Conservation (phyloP, 2,329 filamentous ascomycete genomes). For the Arthrobotrys iridis region DNA sequence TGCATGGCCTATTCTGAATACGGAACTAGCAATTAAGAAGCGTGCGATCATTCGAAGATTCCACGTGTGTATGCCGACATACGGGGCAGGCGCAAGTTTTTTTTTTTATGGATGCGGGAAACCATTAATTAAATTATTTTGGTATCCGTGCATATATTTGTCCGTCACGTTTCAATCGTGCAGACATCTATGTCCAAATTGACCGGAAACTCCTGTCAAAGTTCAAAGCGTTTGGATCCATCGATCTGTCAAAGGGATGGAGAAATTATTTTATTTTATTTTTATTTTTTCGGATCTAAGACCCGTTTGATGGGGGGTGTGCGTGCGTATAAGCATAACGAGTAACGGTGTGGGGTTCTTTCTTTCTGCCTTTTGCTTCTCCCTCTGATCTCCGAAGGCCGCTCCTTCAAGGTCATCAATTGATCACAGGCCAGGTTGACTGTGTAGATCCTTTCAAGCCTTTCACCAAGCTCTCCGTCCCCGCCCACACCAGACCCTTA, state of each 20-base stretch:
- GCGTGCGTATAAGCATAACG: neutral
- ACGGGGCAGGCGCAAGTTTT: neutral
- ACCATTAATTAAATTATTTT: too few relatives aligned
- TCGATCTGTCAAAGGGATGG: neutral
- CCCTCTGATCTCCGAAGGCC: neutral
- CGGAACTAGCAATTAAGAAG: neutral
- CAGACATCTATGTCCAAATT: too few relatives aligned
- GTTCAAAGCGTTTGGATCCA: neutral
- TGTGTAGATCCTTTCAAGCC: conserved; percentile 28
- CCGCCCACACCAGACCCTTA: conserved; percentile 14
- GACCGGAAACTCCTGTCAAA: neutral
- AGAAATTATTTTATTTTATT: too few relatives aligned
- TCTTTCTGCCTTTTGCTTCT: neutral
- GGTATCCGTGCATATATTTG: too few relatives aligned
- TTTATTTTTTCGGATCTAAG: too few relatives aligned
- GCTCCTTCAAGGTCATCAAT: conserved; percentile 17
- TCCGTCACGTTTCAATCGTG: too few relatives aligned
- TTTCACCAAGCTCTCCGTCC: conserved; percentile 8
- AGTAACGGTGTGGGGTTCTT: conserved; percentile 14
- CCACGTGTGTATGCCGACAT: neutral
- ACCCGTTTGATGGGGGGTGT: conserved; percentile 18
- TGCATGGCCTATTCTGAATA: neutral
- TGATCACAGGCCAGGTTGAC: conserved; percentile 41
- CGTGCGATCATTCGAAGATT: neutral
- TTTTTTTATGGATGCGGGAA: too few relatives aligned